Percentiles rank a stretch among this genome's conserved stretches.
Evolutionary conservation across 2,329 filamentous ascomycete species (phyloP).

Genomic region (Hawksworthiomyces lignivorus): DNA sequence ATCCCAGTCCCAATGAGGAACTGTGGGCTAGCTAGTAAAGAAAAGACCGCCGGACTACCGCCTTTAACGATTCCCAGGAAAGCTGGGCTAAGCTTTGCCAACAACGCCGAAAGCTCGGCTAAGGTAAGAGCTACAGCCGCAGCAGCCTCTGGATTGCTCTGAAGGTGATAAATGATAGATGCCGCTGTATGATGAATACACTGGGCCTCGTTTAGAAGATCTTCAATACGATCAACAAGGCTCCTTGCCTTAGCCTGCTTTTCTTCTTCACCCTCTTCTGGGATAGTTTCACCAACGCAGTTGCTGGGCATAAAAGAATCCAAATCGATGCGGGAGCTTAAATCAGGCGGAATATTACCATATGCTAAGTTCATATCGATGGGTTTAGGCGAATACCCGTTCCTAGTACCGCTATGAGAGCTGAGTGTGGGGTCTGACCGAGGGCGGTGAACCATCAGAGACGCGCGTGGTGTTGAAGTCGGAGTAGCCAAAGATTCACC

Average conservation of each 20-base stretch:
- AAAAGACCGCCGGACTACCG: constrained; percentile 78
- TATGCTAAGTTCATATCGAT: constrained; percentile 93
- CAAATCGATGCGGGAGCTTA: constrained; percentile 42
- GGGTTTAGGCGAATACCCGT: constrained; percentile 29
- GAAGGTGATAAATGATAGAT: constrained; percentile 67
- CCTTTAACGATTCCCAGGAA: constrained; percentile 70
- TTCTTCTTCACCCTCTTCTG: constrained; percentile 44
- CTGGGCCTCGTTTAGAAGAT: constrained; percentile 75
- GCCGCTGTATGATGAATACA: constrained; percentile 80
- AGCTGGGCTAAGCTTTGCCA: constrained; percentile 75
- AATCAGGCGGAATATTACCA: constrained; percentile 68
- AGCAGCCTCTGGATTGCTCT: constrained; percentile 74
- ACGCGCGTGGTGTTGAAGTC: constrained; percentile 19
- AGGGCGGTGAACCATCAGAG: constrained; percentile 28
- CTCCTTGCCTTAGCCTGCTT: constrained; percentile 35
- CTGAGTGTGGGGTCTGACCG: constrained; percentile 32
- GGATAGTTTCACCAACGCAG: constrained; percentile 12
- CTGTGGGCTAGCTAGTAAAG: constrained; percentile 79
- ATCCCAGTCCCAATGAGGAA: constrained; percentile 90
- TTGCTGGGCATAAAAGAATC: constrained; percentile 20
- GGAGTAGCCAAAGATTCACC: no score
- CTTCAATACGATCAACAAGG: constrained; percentile 68
- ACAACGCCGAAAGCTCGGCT: constrained; percentile 78
- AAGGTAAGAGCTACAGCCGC: constrained; percentile 89
- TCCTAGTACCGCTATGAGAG: constrained; percentile 5